A percentile compares a stretch with the other conserved stretches of the same genome.
Conservation (phyloP, 2,329 filamentous ascomycete genomes). For the Aspergillus luchuensis region DNA sequence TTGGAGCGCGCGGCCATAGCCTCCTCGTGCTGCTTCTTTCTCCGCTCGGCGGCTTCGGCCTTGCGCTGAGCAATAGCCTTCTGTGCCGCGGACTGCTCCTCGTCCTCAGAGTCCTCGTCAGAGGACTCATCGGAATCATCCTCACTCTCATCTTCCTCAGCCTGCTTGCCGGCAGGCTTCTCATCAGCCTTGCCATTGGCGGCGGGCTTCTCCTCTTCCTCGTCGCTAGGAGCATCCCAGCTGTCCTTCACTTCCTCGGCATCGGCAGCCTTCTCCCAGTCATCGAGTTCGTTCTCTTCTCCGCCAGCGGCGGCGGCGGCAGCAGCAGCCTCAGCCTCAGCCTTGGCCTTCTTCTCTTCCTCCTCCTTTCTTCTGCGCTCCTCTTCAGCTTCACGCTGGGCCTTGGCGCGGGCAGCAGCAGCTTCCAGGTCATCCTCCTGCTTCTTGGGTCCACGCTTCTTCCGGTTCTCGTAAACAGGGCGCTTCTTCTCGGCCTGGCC, state of each 20-base stretch:
- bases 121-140: conserved; percentile 42
- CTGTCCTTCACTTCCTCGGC: conserved; percentile 83
- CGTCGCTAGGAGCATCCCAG: conserved; percentile 72
- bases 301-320: conserved; percentile 55
- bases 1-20: conserved; percentile 87
- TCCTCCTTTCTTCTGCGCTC: conserved; percentile 68
- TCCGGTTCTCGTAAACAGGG: conserved; percentile 69
- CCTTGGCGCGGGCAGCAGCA: conserved; percentile 50
- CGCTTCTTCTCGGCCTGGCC: conserved; percentile 71
- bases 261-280: conserved; percentile 84
- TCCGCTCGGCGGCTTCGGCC: conserved; percentile 82
- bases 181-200: conserved; percentile 21
- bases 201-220: conserved; percentile 62
- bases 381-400: conserved; percentile 53
- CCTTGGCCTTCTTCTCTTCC: conserved; percentile 73
- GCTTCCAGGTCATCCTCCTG: conserved; percentile 58
- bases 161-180: conserved; percentile 28
- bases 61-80: conserved; percentile 76
- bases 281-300: conserved; percentile 64
- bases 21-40: conserved; percentile 87
- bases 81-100: conserved; percentile 72
- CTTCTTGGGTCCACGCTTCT: conserved; percentile 72
- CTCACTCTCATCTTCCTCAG: conserved; percentile 24
- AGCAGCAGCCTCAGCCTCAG: conserved; percentile 69
- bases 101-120: conserved; percentile 61